Percentiles rank a stretch among this genome's conserved stretches.
phyloP scores from a whole-genome alignment of 2,329 filamentous ascomycete species.

The Trichoderma pleuroti region DNA sequence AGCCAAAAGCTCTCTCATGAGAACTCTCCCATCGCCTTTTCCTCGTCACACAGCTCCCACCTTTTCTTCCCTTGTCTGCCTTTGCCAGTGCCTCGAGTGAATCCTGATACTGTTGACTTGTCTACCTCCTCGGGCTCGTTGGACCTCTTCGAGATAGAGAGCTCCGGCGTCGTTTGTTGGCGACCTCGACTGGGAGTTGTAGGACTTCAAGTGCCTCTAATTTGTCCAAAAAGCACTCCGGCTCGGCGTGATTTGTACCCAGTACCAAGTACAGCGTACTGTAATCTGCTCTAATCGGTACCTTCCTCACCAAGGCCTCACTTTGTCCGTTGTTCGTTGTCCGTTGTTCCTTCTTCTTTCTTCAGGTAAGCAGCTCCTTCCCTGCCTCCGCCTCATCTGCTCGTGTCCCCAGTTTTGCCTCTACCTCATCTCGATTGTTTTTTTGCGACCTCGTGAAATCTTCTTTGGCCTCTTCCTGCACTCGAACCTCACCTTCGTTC shows the following conservation, averaged over 20 bases:
- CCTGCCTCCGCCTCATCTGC: background rate
- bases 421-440: background rate
- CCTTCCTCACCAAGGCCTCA: conserved; percentile 10
- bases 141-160: conserved; percentile 2
- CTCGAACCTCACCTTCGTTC: background rate
- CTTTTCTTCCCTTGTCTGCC: background rate
- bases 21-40: conserved; percentile 5
- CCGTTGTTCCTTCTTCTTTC: background rate
- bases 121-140: background rate
- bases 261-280: conserved; percentile 1
- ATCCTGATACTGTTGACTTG: background rate
- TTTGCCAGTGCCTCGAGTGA: conserved; percentile 13
- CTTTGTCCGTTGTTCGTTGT: background rate
- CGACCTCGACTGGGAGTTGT: conserved; percentile 1
- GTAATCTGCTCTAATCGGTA: conserved; percentile 9
- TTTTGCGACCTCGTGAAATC: background rate
- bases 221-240: background rate
- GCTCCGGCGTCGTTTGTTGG: background rate
- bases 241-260: background rate
- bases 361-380: conserved; percentile 18
- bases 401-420: background rate
- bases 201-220: background rate
- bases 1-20: conserved; percentile 6
- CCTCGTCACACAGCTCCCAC: conserved; percentile 1
- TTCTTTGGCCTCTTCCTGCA: background rate